Percentiles rank a stretch among this genome's conserved stretches.
Conservation (phyloP, 176 grass and related monocot genomes). For the Zea mays region DNA sequence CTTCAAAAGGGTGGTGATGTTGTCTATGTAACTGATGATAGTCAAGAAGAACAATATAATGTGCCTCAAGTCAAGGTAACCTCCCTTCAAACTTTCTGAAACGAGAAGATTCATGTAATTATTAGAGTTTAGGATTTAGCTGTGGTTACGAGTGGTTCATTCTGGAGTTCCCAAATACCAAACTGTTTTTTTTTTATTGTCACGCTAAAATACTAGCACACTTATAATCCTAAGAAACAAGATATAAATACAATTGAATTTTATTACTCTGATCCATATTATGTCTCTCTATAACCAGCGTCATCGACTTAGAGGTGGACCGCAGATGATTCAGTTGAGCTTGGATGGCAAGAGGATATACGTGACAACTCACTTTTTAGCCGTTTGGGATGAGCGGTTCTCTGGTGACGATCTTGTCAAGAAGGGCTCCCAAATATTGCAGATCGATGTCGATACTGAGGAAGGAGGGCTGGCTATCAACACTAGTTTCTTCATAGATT, state of each 20-base stretch:
- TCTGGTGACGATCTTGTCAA: slow-evolving; percentile 63
- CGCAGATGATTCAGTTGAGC: slow-evolving; percentile 91
- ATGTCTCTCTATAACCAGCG: slow-evolving; percentile 48
- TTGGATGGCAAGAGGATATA: slow-evolving; percentile 33
- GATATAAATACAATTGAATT: background rate
- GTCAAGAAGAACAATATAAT: slow-evolving; percentile 65
- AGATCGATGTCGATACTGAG: slow-evolving; percentile 74
- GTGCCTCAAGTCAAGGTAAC: slow-evolving; percentile 79
- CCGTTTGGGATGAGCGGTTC: slow-evolving; percentile 77
- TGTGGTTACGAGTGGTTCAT: background rate
- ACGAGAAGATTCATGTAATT: background rate
- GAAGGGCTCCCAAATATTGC: slow-evolving; percentile 89
- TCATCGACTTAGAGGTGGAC: slow-evolving; percentile 74
- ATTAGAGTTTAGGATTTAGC: background rate
- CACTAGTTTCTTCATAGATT: slow-evolving; percentile 86
- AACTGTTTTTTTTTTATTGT: background rate
- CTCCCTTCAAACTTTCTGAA: background rate
- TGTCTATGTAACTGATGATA: slow-evolving; percentile 62
- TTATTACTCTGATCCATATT: background rate
- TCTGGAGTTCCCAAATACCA: background rate
- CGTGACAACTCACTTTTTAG: slow-evolving; percentile 83
- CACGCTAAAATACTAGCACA: background rate
- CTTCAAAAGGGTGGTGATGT: slow-evolving; percentile 80
- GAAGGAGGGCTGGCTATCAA: slow-evolving; percentile 74
- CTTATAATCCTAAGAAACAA: background rate